Evolutionary conservation across 192 early-diverging fungal genomes (phyloP).

Genomic region (Hyaloraphidium curvatum): DNA sequence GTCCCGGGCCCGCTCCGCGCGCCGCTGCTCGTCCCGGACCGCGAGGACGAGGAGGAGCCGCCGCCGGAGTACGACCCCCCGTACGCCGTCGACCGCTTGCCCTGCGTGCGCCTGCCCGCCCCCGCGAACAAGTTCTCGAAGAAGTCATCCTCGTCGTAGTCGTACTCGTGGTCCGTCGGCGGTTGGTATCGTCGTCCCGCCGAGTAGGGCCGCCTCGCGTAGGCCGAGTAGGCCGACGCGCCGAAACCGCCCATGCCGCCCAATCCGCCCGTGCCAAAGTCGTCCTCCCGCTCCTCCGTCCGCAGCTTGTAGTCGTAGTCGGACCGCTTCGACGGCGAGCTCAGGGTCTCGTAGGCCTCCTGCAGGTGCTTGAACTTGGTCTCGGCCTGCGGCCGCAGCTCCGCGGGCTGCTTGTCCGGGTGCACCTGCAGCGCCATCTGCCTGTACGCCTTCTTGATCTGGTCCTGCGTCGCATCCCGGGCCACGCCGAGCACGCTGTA

Average conservation of each 20-base stretch:
- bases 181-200: no score
- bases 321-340: slow-evolving; percentile 59
- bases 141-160: no score
- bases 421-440: slow-evolving; percentile 50
- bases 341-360: slow-evolving; percentile 58
- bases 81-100: no score
- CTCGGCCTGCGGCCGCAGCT: slow-evolving; percentile 34
- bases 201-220: no score
- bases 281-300: slow-evolving; percentile 42
- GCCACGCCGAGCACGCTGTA: slow-evolving; percentile 49
- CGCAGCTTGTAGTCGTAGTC: slow-evolving; percentile 63
- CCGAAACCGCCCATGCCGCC: slow-evolving; percentile 11
- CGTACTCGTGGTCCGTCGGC: no score
- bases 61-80: no score
- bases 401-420: slow-evolving; percentile 40
- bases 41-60: no score
- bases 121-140: no score
- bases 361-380: slow-evolving; percentile 41
- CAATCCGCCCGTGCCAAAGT: slow-evolving; percentile 10
- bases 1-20: no score
- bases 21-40: no score
- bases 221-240: no score
- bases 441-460: slow-evolving; percentile 54
- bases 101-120: no score
- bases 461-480: slow-evolving; percentile 33